phyloP scores from a whole-genome alignment of 2,329 filamentous ascomycete genomes.

The Esteya vermicola region DNA sequence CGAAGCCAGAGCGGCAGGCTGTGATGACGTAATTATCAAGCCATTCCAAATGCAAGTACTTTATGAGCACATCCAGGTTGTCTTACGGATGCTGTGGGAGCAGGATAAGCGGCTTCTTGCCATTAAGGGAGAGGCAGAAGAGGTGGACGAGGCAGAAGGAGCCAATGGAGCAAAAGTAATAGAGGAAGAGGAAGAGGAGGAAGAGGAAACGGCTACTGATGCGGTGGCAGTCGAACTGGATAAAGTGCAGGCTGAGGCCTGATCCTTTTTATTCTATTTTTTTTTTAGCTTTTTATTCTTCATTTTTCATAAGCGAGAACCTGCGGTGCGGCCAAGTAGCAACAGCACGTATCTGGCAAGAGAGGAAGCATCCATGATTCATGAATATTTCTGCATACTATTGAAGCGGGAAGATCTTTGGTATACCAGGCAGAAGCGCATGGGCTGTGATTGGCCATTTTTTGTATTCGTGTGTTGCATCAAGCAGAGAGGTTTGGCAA shows the following conservation, averaged over 20 bases:
- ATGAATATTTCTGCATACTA: conserved; percentile 1
- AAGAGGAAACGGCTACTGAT: too few species aligned
- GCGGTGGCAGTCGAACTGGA: background rate
- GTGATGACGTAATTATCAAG: conserved; percentile 57
- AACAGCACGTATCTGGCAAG: background rate
- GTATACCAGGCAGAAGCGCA: background rate
- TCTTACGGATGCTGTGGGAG: conserved; percentile 19
- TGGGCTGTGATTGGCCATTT: too few species aligned
- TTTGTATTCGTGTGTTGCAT: conserved; percentile 1
- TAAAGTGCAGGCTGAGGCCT: background rate
- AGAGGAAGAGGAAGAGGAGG: too few species aligned
- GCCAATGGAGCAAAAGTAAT: too few species aligned
- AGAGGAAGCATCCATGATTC: background rate
- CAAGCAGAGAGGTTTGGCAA: background rate
- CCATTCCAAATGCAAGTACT: conserved; percentile 52
- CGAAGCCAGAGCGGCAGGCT: conserved; percentile 34
- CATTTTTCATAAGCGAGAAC: too few species aligned
- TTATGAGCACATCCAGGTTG: conserved; percentile 40
- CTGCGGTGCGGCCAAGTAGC: background rate
- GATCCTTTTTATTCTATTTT: too few species aligned
- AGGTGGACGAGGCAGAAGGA: background rate
- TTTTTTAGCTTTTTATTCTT: too few species aligned
- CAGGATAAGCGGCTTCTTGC: conserved; percentile 2
- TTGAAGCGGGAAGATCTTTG: background rate
- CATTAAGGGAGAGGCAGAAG: background rate